phyloP scores from a whole-genome alignment of 345 rosid species.

The Salix koriyanagi region DNA sequence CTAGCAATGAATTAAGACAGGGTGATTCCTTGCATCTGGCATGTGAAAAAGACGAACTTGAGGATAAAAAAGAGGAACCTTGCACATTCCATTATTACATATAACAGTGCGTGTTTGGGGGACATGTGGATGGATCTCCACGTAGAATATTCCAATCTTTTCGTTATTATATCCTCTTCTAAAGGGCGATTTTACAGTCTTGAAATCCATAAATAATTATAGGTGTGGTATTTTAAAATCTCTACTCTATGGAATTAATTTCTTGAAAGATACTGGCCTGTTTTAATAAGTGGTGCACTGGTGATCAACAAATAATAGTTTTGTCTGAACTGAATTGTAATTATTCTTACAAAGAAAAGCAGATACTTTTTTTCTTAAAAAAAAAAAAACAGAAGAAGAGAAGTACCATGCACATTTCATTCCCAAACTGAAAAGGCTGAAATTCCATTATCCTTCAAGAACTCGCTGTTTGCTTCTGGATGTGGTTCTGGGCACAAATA shows the following conservation, averaged over 20 bases:
- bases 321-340: too few relatives aligned
- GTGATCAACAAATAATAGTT: too few relatives aligned
- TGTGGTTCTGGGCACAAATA: constrained; percentile 68
- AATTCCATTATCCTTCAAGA: constrained; percentile 51
- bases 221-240: too few relatives aligned
- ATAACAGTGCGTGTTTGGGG: too few relatives aligned
- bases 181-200: too few relatives aligned
- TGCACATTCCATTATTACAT: too few relatives aligned
- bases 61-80: neutral
- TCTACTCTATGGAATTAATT: too few relatives aligned
- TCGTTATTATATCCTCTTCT: constrained; percentile 9
- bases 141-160: constrained; percentile 21
- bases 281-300: neutral
- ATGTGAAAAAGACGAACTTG: neutral
- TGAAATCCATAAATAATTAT: too few relatives aligned
- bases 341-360: neutral
- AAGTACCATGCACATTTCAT: constrained; percentile 63
- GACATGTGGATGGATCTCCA: constrained; percentile 1
- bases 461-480: constrained; percentile 52
- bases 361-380: too few relatives aligned
- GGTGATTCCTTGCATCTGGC: constrained; percentile 65
- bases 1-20: constrained; percentile 70
- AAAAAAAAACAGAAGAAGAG: neutral
- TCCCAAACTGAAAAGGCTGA: constrained; percentile 69
- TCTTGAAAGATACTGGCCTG: too few relatives aligned